These are phyloP conservation scores for Remersonia thermophila DNA, from an alignment of 2,329 filamentous ascomycete genomes.

Conservation along the genomic window DNA sequence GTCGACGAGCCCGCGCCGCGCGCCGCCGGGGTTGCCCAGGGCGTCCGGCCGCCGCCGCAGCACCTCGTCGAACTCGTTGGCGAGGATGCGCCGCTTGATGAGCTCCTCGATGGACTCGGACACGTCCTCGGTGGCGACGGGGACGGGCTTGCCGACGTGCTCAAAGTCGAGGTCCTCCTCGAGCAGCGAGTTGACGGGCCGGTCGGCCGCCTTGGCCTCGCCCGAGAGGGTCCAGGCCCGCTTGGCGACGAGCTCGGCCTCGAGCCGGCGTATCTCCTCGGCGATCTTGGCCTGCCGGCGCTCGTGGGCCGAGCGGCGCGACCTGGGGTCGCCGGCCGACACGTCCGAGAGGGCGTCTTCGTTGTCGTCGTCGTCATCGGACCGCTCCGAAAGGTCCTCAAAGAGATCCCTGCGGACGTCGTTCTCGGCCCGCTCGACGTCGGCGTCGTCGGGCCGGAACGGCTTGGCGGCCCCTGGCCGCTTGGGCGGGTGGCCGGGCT, in stretches of 20 bases:
- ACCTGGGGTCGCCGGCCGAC: slow-evolving; percentile 57
- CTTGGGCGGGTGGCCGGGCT: slow-evolving; percentile 29
- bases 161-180: slow-evolving; percentile 96
- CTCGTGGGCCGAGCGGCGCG: slow-evolving; percentile 74
- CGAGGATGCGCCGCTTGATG: slow-evolving; percentile 84
- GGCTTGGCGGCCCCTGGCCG: slow-evolving; percentile 30
- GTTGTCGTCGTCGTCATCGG: slow-evolving; percentile 44
- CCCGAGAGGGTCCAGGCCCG: slow-evolving; percentile 83
- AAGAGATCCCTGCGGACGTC: slow-evolving; percentile 85
- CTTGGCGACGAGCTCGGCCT: slow-evolving; percentile 79
- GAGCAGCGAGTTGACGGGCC: slow-evolving; percentile 82
- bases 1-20: slow-evolving; percentile 62
- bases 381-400: slow-evolving; percentile 57
- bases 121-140: slow-evolving; percentile 82
- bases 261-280: slow-evolving; percentile 83
- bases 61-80: slow-evolving; percentile 86
- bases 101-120: slow-evolving; percentile 86
- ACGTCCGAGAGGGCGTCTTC: slow-evolving; percentile 53
- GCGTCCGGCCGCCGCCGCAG: slow-evolving; percentile 68
- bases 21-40: slow-evolving; percentile 44
- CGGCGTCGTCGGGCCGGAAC: slow-evolving; percentile 42
- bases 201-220: slow-evolving; percentile 70
- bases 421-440: slow-evolving; percentile 72
- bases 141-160: slow-evolving; percentile 84
- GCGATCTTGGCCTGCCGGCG: slow-evolving; percentile 72